These are phyloP conservation scores for Zasmidium cellare DNA, from an alignment of 2,329 filamentous ascomycete species.

Conservation along the genomic window DNA sequence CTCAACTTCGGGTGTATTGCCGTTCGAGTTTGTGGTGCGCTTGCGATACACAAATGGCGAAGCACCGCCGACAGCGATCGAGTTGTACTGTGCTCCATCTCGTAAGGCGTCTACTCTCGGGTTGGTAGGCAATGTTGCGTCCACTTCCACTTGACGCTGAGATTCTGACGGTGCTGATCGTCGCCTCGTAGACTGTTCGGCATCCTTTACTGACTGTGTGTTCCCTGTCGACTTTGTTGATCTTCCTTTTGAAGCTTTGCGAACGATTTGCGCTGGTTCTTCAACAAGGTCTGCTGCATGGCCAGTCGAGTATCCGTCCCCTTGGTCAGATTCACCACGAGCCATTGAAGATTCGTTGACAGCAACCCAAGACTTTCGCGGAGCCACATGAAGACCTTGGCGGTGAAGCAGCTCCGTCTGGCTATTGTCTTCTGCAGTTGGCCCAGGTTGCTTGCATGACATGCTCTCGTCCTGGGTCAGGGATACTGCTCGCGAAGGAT, in stretches of 20 bases:
- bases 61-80: slow-evolving; percentile 10
- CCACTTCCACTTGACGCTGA: slow-evolving; percentile 3
- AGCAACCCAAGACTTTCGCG: slow-evolving; percentile 18
- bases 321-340: background rate
- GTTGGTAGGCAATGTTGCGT: slow-evolving; percentile 1
- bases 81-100: slow-evolving; percentile 8
- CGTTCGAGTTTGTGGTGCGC: slow-evolving; percentile 5
- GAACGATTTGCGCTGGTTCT: background rate
- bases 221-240: slow-evolving; percentile 14
- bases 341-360: slow-evolving; percentile 3
- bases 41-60: slow-evolving; percentile 33
- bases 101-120: background rate
- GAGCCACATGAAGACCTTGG: slow-evolving; percentile 11
- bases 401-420: slow-evolving; percentile 9
- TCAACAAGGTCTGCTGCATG: background rate
- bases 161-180: slow-evolving; percentile 18
- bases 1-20: slow-evolving; percentile 2
- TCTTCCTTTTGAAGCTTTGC: slow-evolving; percentile 5
- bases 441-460: too few relatives aligned
- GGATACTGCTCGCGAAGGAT: background rate
- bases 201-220: background rate
- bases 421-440: slow-evolving; percentile 2
- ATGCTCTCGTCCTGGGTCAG: too few relatives aligned
- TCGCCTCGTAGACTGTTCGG: slow-evolving; percentile 8
- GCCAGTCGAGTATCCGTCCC: background rate